These are phyloP conservation scores for Cutaneotrichosporon dermatis DNA, from an alignment of 1,284 basidiomycete species.

Conservation along the genomic window DNA sequence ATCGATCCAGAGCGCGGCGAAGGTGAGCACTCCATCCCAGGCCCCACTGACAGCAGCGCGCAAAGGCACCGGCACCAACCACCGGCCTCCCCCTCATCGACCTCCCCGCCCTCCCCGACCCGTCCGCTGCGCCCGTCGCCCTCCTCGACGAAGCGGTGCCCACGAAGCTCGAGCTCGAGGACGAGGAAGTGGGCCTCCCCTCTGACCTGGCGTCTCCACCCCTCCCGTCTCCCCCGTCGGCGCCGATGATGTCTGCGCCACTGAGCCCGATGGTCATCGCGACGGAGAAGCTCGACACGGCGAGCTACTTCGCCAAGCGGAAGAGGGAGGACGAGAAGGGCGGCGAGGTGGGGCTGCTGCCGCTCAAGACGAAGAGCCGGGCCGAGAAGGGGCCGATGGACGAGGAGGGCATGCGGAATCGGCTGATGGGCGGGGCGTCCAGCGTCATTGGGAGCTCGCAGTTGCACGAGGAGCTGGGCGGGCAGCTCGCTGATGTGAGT, in stretches of 20 bases:
- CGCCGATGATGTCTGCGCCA: neutral
- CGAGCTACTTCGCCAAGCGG: constrained; percentile 31
- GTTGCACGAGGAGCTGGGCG: constrained; percentile 49
- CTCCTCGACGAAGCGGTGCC: constrained; percentile 14
- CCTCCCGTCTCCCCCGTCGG: neutral
- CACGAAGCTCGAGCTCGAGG: constrained; percentile 10
- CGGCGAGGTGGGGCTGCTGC: constrained; percentile 32
- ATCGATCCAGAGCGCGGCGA: constrained; percentile 12
- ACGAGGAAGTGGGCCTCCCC: neutral
- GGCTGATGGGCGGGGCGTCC: constrained; percentile 7
- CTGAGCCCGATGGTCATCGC: neutral
- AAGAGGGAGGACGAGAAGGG: constrained; percentile 27
- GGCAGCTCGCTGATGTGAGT: constrained; percentile 48
- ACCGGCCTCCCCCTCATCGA: constrained; percentile 7
- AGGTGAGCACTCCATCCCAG: neutral
- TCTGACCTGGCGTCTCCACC: constrained; percentile 4
- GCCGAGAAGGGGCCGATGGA: constrained; percentile 1
- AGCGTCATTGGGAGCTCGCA: constrained; percentile 33
- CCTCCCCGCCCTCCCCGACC: constrained; percentile 6
- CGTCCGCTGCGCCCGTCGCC: constrained; percentile 4
- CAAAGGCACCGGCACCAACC: constrained; percentile 12
- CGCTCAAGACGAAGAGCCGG: constrained; percentile 20
- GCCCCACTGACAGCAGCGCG: constrained; percentile 9
- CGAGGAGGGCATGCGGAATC: constrained; percentile 18
- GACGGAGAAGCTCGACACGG: constrained; percentile 9